These are phyloP conservation scores for Lasiosphaeris hirsuta DNA, from an alignment of 495 filamentous ascomycete genomes.

Conservation along the genomic window DNA sequence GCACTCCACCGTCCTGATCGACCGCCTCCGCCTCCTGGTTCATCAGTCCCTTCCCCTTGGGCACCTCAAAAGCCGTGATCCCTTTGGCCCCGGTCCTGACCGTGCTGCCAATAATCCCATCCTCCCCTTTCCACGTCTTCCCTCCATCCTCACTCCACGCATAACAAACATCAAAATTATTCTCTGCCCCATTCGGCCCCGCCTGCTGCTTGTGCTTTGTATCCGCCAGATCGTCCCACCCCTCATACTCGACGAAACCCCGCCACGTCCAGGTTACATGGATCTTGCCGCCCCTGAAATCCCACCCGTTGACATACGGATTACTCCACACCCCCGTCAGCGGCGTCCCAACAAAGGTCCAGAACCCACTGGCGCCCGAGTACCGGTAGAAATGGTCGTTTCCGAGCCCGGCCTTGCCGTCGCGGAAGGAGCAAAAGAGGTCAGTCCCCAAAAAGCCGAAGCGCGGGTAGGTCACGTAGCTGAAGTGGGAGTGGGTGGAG, in stretches of 20 bases:
- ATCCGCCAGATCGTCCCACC: slow-evolving; percentile 41
- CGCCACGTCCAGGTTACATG: slow-evolving; percentile 50
- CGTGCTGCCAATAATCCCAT: slow-evolving; percentile 26
- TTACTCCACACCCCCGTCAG: slow-evolving; percentile 45
- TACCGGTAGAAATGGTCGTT: slow-evolving; percentile 47
- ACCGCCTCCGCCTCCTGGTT: slow-evolving; percentile 51
- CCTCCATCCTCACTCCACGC: slow-evolving; percentile 44
- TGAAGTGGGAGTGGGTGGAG: slow-evolving; percentile 28
- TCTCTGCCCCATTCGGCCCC: slow-evolving; percentile 42
- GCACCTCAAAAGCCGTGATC: slow-evolving; percentile 39
- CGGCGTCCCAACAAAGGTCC: slow-evolving; percentile 34
- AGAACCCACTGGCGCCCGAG: slow-evolving; percentile 17
- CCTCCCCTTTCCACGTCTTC: slow-evolving; percentile 38
- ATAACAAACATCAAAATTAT: slow-evolving; percentile 47
- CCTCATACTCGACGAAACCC: slow-evolving; percentile 39
- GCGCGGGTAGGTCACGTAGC: slow-evolving; percentile 48
- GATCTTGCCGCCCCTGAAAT: slow-evolving; percentile 27
- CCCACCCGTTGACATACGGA: slow-evolving; percentile 48
- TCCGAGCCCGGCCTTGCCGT: slow-evolving; percentile 47
- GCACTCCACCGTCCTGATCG: slow-evolving; percentile 41
- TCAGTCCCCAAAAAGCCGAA: slow-evolving; percentile 31
- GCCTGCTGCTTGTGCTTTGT: slow-evolving; percentile 43
- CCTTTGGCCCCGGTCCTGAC: slow-evolving; percentile 35
- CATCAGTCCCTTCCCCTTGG: slow-evolving; percentile 39
- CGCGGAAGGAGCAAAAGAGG: slow-evolving; percentile 45